Evolutionary conservation across 176 grass and related monocot genomes (phyloP).

Genomic region (Carex myosuroides): DNA sequence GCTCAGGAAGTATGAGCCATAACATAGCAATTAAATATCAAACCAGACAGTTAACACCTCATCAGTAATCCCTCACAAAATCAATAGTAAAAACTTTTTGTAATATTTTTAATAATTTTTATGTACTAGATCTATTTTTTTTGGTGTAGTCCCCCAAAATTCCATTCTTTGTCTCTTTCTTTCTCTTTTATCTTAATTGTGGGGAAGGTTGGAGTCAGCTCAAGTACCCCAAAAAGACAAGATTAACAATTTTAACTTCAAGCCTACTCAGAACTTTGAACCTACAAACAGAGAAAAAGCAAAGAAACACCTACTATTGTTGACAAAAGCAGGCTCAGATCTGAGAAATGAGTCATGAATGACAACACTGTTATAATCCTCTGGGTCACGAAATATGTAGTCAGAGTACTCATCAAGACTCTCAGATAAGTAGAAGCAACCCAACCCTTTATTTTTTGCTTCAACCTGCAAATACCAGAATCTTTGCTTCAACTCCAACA

Average conservation of each 20-base stretch:
- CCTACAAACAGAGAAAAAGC: not conserved
- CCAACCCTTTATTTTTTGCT: conserved; percentile 58
- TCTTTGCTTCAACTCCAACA: not conserved
- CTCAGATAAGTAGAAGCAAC: conserved; percentile 94
- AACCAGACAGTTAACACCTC: not conserved
- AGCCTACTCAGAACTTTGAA: not conserved
- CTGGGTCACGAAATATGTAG: conserved; percentile 67
- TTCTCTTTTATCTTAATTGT: not conserved
- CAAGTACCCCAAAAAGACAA: not conserved
- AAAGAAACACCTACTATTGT: conserved; percentile 46
- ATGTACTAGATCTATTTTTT: not conserved
- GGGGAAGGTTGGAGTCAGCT: not conserved
- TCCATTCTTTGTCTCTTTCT: not conserved
- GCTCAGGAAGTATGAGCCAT: not conserved
- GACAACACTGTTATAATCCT: conserved; percentile 42
- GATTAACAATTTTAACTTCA: not conserved
- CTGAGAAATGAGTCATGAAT: conserved; percentile 43
- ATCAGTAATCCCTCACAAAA: not conserved
- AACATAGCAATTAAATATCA: not conserved
- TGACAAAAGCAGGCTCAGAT: conserved; percentile 39
- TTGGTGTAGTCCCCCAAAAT: not conserved
- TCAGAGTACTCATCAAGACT: conserved; percentile 89
- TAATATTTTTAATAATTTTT: not conserved
- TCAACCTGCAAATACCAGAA: conserved; percentile 47
- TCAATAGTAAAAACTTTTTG: not conserved